Evolutionary conservation across 2,329 filamentous ascomycete species (phyloP).

Genomic region (Aureobasidium vineae): DNA sequence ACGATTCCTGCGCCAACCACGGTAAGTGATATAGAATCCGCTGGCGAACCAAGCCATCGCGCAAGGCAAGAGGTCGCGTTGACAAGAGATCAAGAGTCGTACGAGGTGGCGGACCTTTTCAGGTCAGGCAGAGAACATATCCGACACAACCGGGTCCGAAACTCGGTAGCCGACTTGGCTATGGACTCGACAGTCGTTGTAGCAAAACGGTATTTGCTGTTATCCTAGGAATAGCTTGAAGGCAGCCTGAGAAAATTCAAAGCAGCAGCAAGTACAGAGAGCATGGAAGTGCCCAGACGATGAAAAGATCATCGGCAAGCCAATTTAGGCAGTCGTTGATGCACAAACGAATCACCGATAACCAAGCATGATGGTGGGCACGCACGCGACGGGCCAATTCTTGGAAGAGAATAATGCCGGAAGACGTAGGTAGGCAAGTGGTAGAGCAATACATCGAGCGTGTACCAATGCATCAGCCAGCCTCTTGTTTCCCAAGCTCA

Average conservation of each 20-base stretch:
- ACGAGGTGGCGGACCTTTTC: not conserved
- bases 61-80: not conserved
- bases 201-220: not conserved
- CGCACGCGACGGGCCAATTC: slow-evolving; percentile 1
- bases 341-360: not conserved
- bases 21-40: not conserved
- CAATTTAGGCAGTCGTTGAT: not conserved
- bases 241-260: not conserved
- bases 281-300: not conserved
- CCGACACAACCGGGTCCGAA: slow-evolving; percentile 13
- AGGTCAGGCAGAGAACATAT: not conserved
- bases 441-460: not conserved
- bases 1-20: too few species aligned
- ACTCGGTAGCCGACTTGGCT: not conserved
- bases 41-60: not conserved
- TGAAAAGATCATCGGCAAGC: not conserved
- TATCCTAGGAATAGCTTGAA: not conserved
- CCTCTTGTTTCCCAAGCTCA: not conserved
- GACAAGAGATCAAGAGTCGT: not conserved
- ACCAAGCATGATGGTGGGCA: not conserved
- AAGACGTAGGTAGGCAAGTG: not conserved
- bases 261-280: not conserved
- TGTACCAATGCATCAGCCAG: not conserved
- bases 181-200: not conserved
- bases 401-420: not conserved